These are phyloP conservation scores for Hyaloperonospora brassicae DNA, from an alignment of 352 stramenopile genomes.

Conservation along the genomic window DNA sequence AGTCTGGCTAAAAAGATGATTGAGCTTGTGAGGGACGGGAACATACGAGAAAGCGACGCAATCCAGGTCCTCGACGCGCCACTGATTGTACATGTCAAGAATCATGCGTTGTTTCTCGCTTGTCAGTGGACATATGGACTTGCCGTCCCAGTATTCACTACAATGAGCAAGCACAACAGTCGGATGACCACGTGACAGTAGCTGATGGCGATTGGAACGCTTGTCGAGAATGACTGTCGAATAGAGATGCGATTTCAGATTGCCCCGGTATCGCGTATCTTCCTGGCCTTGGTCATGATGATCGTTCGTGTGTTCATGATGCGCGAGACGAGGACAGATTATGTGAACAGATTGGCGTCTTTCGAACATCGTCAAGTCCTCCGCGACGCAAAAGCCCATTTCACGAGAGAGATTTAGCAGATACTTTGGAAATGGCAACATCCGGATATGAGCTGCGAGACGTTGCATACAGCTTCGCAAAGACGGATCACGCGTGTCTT, in stretches of 20 bases:
- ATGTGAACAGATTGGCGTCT: conserved; percentile 71
- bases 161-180: conserved; percentile 66
- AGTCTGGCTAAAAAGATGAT: conserved; percentile 35
- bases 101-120: conserved; percentile 72
- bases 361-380: conserved; percentile 62
- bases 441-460: conserved; percentile 73
- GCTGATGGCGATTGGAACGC: conserved; percentile 65
- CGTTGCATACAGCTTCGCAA: conserved; percentile 64
- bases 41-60: conserved; percentile 81
- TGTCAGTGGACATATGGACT: conserved; percentile 79
- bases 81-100: conserved; percentile 86
- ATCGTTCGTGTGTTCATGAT: conserved; percentile 79
- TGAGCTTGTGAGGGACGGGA: conserved; percentile 67
- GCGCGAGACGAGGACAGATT: conserved; percentile 69
- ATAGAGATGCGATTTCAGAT: conserved; percentile 82
- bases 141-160: conserved; percentile 83
- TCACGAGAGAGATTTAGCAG: conserved; percentile 69
- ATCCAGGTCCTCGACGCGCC: conserved; percentile 79
- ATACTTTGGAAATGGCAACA: conserved; percentile 79
- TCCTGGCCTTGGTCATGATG: conserved; percentile 82
- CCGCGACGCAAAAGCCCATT: conserved; percentile 66
- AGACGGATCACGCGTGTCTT: conserved; percentile 30
- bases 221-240: conserved; percentile 81
- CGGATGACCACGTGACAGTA: conserved; percentile 71
- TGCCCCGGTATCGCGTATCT: conserved; percentile 73